Conservation (phyloP, 345 rosid genomes). For the Eucalyptus regnans region DNA sequence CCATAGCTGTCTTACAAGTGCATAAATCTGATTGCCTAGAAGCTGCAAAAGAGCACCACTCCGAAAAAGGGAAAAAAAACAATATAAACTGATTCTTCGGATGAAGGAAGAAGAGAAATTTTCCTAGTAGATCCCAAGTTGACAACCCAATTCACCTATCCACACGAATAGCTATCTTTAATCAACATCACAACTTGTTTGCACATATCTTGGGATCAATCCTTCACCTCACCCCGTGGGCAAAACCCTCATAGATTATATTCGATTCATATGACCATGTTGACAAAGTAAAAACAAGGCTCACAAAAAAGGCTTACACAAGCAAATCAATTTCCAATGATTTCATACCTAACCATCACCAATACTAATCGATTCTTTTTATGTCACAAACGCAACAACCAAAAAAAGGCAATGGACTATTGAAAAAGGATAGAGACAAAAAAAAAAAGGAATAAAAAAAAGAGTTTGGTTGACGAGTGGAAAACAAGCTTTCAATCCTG, state of each 20-base stretch:
- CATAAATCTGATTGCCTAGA: background rate
- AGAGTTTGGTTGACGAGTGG: background rate
- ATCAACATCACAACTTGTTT: background rate
- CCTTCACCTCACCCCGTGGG: background rate
- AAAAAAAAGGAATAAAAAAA: background rate
- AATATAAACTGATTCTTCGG: background rate
- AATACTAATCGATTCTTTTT: background rate
- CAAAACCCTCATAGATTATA: background rate
- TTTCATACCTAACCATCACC: background rate
- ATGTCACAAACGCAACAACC: background rate
- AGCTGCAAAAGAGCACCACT: background rate
- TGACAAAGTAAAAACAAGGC: background rate
- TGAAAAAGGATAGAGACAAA: background rate
- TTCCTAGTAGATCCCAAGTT: background rate
- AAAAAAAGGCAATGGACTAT: background rate
- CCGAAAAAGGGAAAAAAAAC: background rate
- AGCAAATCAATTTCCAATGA: background rate
- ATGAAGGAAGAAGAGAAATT: background rate
- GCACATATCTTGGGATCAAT: background rate
- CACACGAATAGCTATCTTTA: background rate
- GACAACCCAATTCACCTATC: background rate
- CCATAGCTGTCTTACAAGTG: background rate
- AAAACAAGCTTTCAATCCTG: background rate
- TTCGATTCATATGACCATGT: background rate
- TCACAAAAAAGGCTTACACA: background rate